phyloP scores from a whole-genome alignment of 192 early-diverging fungal species.

The Backusella sp. region DNA sequence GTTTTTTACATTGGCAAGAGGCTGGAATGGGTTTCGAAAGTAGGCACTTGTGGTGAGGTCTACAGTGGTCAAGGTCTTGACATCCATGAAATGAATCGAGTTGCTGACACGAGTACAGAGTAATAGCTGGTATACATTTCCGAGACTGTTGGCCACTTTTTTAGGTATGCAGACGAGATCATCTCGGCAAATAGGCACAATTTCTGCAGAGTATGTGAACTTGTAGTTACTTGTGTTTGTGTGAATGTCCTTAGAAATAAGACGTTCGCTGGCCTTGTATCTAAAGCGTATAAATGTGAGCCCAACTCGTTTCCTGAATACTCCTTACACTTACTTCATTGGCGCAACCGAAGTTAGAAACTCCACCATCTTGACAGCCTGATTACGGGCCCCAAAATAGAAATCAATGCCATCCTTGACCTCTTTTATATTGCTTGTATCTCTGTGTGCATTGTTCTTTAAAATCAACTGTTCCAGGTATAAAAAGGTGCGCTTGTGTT shows the following conservation, averaged over 20 bases:
- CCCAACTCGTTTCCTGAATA: neutral
- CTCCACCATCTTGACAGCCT: constrained; percentile 95
- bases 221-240: constrained; percentile 89
- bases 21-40: constrained; percentile 81
- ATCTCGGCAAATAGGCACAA: constrained; percentile 96
- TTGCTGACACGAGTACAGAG: constrained; percentile 87
- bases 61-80: constrained; percentile 72
- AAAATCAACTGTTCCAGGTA: constrained; percentile 98
- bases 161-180: constrained; percentile 86
- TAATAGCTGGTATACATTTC: constrained; percentile 80
- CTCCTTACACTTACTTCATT: constrained; percentile 43
- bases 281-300: constrained; percentile 29
- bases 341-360: constrained; percentile 89
- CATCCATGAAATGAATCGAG: constrained; percentile 83
- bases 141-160: constrained; percentile 84
- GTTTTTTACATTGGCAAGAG: constrained; percentile 75
- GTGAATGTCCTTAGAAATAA: constrained; percentile 96
- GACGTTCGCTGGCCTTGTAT: constrained; percentile 88
- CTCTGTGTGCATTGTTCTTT: constrained; percentile 95
- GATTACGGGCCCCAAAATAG: constrained; percentile 84
- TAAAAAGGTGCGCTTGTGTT: constrained; percentile 98
- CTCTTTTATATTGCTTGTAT: constrained; percentile 98
- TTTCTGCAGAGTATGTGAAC: constrained; percentile 94
- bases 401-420: constrained; percentile 96
- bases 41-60: constrained; percentile 74